phyloP scores from a whole-genome alignment of 2,329 filamentous ascomycete species.

The Alternaria triticina region DNA sequence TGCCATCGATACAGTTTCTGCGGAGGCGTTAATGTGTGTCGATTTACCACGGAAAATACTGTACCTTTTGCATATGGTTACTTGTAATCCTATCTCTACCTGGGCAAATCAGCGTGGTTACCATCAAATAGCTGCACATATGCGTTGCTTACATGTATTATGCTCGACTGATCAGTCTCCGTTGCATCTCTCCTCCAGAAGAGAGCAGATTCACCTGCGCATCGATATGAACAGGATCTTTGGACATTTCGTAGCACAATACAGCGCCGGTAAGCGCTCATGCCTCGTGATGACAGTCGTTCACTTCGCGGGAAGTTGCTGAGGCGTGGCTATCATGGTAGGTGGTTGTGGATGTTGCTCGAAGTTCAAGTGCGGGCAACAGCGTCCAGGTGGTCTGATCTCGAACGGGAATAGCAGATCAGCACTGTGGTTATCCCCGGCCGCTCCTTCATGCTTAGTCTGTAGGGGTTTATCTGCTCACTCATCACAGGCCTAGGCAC shows the following conservation, averaged over 20 bases:
- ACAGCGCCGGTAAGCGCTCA: slow-evolving; percentile 54
- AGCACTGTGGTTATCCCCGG: neutral
- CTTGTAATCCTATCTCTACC: neutral
- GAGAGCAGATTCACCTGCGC: slow-evolving; percentile 8
- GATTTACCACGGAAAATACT: no score
- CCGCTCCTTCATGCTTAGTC: neutral
- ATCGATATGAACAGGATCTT: slow-evolving; percentile 51
- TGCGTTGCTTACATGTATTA: neutral
- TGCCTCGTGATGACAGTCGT: slow-evolving; percentile 28
- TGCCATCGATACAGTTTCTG: neutral
- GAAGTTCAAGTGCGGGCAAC: neutral
- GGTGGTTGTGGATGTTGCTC: neutral
- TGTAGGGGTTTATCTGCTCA: neutral
- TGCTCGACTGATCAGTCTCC: neutral
- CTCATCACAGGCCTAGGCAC: neutral
- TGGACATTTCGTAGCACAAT: slow-evolving; percentile 57
- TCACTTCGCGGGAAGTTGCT: slow-evolving; percentile 53
- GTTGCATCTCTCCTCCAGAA: neutral
- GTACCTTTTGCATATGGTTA: neutral
- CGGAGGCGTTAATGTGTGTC: neutral
- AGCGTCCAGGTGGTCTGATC: neutral
- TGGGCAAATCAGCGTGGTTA: neutral
- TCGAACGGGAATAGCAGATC: neutral
- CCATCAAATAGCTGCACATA: neutral
- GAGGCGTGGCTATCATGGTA: slow-evolving; percentile 33